Conservation (phyloP, 371 early-diverging fungal species). For the Mortierella sp. region DNA sequence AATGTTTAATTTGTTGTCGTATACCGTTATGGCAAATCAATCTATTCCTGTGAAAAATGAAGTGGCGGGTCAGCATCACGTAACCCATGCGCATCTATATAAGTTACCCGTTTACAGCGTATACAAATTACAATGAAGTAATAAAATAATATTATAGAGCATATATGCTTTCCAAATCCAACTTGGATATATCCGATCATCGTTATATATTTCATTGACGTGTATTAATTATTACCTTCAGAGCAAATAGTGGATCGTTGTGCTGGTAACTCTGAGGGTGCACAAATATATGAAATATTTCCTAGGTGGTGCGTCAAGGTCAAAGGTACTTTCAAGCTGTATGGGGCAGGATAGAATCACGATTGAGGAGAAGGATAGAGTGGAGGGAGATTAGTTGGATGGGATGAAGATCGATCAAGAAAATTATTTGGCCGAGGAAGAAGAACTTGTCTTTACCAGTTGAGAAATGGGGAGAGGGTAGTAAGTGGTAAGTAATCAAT, state of each 20-base stretch:
- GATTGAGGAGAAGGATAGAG: background rate
- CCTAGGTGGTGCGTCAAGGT: too few species aligned
- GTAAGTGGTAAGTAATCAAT: too few species aligned
- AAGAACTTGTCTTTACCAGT: too few species aligned
- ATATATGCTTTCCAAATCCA: slow-evolving; percentile 1
- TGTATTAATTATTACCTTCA: background rate
- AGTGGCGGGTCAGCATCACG: slow-evolving; percentile 3
- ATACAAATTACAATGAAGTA: background rate
- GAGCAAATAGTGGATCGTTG: background rate
- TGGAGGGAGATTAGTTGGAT: background rate
- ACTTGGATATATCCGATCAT: background rate
- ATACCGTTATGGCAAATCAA: background rate
- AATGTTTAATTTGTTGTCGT: background rate
- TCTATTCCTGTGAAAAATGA: slow-evolving; percentile 1
- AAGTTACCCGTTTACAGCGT: background rate
- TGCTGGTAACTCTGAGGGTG: too few species aligned
- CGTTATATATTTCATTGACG: background rate
- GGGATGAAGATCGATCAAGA: background rate
- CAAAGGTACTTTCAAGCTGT: too few species aligned
- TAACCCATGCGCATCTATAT: background rate
- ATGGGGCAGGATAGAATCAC: too few species aligned
- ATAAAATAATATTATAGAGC: background rate
- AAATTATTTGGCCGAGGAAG: background rate
- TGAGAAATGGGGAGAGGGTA: too few species aligned
- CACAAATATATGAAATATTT: too few species aligned